Conservation (phyloP, 768 basidiomycete genomes). For the Panus rudis region DNA sequence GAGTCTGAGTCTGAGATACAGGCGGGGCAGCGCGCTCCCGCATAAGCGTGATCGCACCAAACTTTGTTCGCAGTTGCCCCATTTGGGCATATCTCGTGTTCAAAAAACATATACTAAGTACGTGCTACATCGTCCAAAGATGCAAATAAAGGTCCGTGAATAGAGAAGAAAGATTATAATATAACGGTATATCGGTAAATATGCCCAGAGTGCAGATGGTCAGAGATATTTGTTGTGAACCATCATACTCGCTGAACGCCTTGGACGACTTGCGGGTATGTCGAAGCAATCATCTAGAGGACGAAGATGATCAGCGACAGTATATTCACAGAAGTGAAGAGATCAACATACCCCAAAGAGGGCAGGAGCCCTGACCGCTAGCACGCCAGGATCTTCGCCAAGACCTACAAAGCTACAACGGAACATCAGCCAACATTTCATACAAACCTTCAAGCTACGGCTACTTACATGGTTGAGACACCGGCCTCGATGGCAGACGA, state of each 20-base stretch:
- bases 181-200: no score
- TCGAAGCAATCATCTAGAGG: slow-evolving; percentile 51
- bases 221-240: no score
- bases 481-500: slow-evolving; percentile 77
- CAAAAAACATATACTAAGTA: no score
- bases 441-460: background rate
- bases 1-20: no score
- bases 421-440: background rate
- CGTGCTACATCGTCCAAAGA: no score
- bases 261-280: slow-evolving; percentile 64
- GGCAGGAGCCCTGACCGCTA: slow-evolving; percentile 65
- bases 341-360: slow-evolving; percentile 48
- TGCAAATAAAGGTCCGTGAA: no score
- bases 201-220: no score
- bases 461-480: slow-evolving; percentile 73
- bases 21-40: no score
- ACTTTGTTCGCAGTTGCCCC: no score
- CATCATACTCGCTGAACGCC: slow-evolving; percentile 41
- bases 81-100: no score
- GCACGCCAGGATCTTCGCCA: slow-evolving; percentile 75
- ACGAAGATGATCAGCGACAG: background rate
- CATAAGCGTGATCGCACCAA: no score
- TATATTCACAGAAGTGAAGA: background rate
- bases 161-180: no score
- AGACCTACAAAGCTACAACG: slow-evolving; percentile 66